A percentile compares a stretch with the other conserved stretches of the same genome.
Evolutionary conservation across 768 basidiomycete species (phyloP).

Genomic region (Leccinum imitatum): DNA sequence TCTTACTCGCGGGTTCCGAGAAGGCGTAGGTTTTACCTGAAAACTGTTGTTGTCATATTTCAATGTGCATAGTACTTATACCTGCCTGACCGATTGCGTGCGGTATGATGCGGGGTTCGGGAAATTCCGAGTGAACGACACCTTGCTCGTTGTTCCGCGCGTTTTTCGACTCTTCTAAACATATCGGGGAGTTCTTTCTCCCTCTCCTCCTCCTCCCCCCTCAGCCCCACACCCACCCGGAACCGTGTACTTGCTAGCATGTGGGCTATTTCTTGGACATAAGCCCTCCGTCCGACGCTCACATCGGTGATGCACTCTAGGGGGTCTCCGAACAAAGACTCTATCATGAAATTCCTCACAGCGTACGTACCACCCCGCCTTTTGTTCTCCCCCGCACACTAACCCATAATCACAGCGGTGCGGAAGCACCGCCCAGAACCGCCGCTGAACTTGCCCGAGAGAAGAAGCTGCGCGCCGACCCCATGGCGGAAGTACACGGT

Average conservation of each 20-base stretch:
- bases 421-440: slow-evolving; percentile 33
- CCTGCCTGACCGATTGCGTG: slow-evolving; percentile 20
- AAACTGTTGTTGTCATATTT: slow-evolving; percentile 4
- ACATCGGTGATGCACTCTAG: slow-evolving; percentile 25
- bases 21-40: slow-evolving; percentile 44
- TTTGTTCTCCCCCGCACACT: slow-evolving; percentile 4
- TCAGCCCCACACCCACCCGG: not conserved
- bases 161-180: slow-evolving; percentile 14
- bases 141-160: slow-evolving; percentile 14
- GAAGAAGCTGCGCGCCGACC: slow-evolving; percentile 50
- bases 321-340: slow-evolving; percentile 25
- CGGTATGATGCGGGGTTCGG: slow-evolving; percentile 25
- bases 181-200: not conserved
- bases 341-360: slow-evolving; percentile 21
- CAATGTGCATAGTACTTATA: not conserved
- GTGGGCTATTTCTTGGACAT: slow-evolving; percentile 21
- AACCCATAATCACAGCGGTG: slow-evolving; percentile 20
- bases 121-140: slow-evolving; percentile 25
- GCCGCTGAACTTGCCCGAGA: slow-evolving; percentile 50
- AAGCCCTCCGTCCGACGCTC: slow-evolving; percentile 9
- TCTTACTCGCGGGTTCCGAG: slow-evolving; percentile 67
- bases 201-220: slow-evolving; percentile 6
- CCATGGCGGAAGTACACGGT: slow-evolving; percentile 50
- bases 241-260: slow-evolving; percentile 3
- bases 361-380: slow-evolving; percentile 18